These are phyloP conservation scores for Beauveria bassiana DNA, from an alignment of 2,329 filamentous ascomycete genomes.

Conservation along the genomic window DNA sequence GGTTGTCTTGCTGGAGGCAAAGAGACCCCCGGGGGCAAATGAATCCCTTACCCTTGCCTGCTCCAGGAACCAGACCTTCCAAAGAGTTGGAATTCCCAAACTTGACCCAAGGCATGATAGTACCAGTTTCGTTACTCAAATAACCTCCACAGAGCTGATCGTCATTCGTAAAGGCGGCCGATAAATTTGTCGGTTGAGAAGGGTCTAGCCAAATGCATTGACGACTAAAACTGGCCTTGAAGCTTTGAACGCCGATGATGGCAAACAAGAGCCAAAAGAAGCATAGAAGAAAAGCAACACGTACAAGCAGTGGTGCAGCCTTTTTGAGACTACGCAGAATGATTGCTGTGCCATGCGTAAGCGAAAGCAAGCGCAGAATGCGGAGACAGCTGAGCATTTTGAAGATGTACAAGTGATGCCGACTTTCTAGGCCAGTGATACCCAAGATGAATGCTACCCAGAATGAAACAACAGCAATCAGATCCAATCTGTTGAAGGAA, in stretches of 20 bases:
- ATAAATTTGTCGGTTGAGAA: constrained; percentile 43
- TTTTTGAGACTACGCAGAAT: constrained; percentile 94
- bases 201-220: constrained; percentile 74
- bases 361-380: constrained; percentile 79
- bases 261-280: constrained; percentile 99
- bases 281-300: constrained; percentile 86
- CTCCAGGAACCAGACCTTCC: constrained; percentile 41
- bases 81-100: constrained; percentile 29
- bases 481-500: constrained; percentile 92
- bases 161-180: constrained; percentile 51
- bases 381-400: constrained; percentile 94
- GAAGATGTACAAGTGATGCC: constrained; percentile 76
- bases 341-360: constrained; percentile 91
- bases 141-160: constrained; percentile 84
- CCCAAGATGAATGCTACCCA: constrained; percentile 82
- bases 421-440: constrained; percentile 59
- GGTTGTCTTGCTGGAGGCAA: constrained; percentile 73
- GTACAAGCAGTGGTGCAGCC: constrained; percentile 80
- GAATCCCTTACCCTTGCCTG: constrained; percentile 66
- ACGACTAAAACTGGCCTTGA: constrained; percentile 73
- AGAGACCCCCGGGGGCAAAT: constrained; percentile 77
- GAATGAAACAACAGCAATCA: constrained; percentile 87
- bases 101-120: constrained; percentile 58
- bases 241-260: constrained; percentile 93
- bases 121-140: constrained; percentile 51